Evolutionary conservation across 345 rosid genomes (phyloP), one percentile per base, ranked within the genome.

Genomic region (Linum tenue): DNA sequence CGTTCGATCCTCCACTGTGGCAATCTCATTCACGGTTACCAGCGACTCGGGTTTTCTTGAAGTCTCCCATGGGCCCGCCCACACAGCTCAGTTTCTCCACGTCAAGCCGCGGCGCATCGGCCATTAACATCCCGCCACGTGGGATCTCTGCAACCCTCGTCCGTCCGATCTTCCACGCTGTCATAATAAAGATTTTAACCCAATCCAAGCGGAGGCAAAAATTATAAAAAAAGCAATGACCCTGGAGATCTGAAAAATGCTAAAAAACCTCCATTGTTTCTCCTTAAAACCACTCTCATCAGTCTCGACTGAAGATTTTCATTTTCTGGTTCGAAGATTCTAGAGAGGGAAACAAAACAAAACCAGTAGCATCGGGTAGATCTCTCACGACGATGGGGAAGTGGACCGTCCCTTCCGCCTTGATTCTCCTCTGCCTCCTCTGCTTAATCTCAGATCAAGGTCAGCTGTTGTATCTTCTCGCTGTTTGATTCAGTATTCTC

Each of bases 391-490:
- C 73, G 8, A 94, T 90, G 99, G 79, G 89, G 95, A 90, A 82
- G 86, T 85, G 91, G 99, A 81, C 97, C 74, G 40, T 88, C 73
- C 86, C 92, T 78, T 85, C 90, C 86, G 85, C 77, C 57, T 70
- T 90, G 74, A 69, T 94, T 78, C 84, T 90, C 31, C 67, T 90
- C 53, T 86, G 85, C 51, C 75, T 94, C 41, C 72, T 90, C 50
- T 81, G 74, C 71, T 81, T 85, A 58, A 77, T 88, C 58, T 85
- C 99, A 58, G 92, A 90, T 90, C 95, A 90, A 82, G 96, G 99
- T 88, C 71, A 67, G 7, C 40, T 15, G 14, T 42, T 2, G 2
- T 35, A 8, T 15, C 15, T 58, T 22, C 17, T 5, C 11, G 55
- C 43, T 42, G n/a, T 22, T 41, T 12, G 37, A 31, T 16, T 36